Conservation (phyloP, 208 protist genomes). For the Leishmania arabica region DNA sequence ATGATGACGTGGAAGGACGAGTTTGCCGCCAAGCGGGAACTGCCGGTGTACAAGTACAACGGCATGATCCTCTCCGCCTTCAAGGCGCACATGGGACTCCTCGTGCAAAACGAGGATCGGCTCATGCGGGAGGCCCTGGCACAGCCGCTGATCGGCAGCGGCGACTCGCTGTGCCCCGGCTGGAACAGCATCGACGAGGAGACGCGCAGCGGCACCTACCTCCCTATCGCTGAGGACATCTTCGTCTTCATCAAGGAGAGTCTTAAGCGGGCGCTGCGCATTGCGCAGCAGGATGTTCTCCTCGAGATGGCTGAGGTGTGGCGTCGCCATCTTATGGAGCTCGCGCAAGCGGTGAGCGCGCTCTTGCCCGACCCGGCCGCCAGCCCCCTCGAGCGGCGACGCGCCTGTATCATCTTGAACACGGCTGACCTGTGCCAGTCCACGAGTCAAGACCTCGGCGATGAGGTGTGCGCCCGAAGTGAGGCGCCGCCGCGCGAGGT, state of each 20-base stretch:
- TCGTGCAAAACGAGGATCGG: slow-evolving; percentile 81
- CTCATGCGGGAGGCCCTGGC: slow-evolving; percentile 85
- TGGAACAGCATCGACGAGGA: slow-evolving; percentile 71
- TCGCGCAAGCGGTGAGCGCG: slow-evolving; percentile 37
- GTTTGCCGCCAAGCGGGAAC: slow-evolving; percentile 49
- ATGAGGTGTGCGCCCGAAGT: slow-evolving; percentile 73
- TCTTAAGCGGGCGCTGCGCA: slow-evolving; percentile 77
- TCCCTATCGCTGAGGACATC: slow-evolving; percentile 88
- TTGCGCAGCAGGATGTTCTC: slow-evolving; percentile 87
- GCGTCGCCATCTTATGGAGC: slow-evolving; percentile 73
- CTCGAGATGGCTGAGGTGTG: slow-evolving; percentile 88
- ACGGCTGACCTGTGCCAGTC: slow-evolving; percentile 84
- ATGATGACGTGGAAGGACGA: slow-evolving; percentile 82
- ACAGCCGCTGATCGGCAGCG: slow-evolving; percentile 80
- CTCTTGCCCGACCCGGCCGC: slow-evolving; percentile 48
- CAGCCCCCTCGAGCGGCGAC: slow-evolving; percentile 56
- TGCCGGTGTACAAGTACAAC: slow-evolving; percentile 85
- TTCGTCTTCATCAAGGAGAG: slow-evolving; percentile 93
- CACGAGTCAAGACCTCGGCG: slow-evolving; percentile 73
- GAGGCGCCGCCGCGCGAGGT: slow-evolving; percentile 71
- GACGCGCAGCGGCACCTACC: slow-evolving; percentile 50
- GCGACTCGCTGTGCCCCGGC: slow-evolving; percentile 68
- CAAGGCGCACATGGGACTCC: slow-evolving; percentile 83
- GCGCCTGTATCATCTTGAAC: slow-evolving; percentile 88
- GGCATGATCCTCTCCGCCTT: slow-evolving; percentile 83